Conservation (phyloP, 768 basidiomycete genomes). For the Podaxis sp. region DNA sequence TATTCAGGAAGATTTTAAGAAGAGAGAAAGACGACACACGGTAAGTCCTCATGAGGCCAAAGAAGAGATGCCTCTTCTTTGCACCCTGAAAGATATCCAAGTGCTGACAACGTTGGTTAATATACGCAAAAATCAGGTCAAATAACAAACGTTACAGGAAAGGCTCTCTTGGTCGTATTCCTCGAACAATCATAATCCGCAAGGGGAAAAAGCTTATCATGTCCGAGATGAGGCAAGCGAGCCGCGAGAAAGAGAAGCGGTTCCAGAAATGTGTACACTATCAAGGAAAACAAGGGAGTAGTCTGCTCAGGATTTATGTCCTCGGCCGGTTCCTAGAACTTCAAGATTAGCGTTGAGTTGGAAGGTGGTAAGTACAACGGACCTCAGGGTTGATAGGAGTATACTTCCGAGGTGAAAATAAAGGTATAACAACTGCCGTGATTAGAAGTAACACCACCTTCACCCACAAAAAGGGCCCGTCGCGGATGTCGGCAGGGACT, state of each 20-base stretch:
- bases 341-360: neutral
- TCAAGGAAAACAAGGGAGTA: slow-evolving; percentile 41
- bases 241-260: slow-evolving; percentile 47
- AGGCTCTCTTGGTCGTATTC: slow-evolving; percentile 26
- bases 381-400: slow-evolving; percentile 49
- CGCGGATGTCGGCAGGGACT: slow-evolving; percentile 40
- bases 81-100: slow-evolving; percentile 39
- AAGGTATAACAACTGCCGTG: slow-evolving; percentile 47
- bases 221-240: slow-evolving; percentile 45
- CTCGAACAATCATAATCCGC: slow-evolving; percentile 56
- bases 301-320: slow-evolving; percentile 51
- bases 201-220: slow-evolving; percentile 60
- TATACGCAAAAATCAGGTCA: neutral
- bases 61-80: slow-evolving; percentile 45
- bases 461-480: slow-evolving; percentile 29
- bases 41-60: slow-evolving; percentile 41
- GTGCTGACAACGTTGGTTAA: slow-evolving; percentile 24
- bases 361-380: slow-evolving; percentile 7
- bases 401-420: slow-evolving; percentile 52
- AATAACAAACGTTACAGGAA: slow-evolving; percentile 20
- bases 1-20: neutral
- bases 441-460: slow-evolving; percentile 31
- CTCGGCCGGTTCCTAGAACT: slow-evolving; percentile 31
- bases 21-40: slow-evolving; percentile 20
- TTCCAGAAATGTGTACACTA: slow-evolving; percentile 56